phyloP scores from a whole-genome alignment of 495 filamentous ascomycete genomes.

The Penicillium dipodomyicola region DNA sequence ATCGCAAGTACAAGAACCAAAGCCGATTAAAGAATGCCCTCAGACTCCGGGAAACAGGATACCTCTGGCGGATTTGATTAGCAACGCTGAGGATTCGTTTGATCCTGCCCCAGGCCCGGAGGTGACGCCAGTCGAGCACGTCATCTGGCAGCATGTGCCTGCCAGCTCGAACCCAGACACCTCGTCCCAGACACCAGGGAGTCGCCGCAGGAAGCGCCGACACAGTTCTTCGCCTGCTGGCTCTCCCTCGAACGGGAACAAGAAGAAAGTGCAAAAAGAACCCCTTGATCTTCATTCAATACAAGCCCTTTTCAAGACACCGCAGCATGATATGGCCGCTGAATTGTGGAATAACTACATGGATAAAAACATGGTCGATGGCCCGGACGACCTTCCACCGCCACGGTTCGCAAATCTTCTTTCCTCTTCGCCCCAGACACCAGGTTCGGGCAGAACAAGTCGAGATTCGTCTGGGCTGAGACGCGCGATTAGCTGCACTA shows the following conservation, averaged over 20 bases:
- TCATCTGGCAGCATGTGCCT: slow-evolving; percentile 66
- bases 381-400: slow-evolving; percentile 41
- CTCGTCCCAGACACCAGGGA: slow-evolving; percentile 47
- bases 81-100: slow-evolving; percentile 60
- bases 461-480: slow-evolving; percentile 55
- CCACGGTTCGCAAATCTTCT: slow-evolving; percentile 61
- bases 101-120: slow-evolving; percentile 39
- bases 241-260: slow-evolving; percentile 58
- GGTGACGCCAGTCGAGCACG: slow-evolving; percentile 66
- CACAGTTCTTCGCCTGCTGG: slow-evolving; percentile 79
- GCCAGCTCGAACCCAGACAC: slow-evolving; percentile 43
- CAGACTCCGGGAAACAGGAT: slow-evolving; percentile 74
- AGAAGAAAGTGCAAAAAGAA: slow-evolving; percentile 41
- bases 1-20: slow-evolving; percentile 26
- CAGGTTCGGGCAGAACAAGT: slow-evolving; percentile 40
- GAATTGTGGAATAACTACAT: slow-evolving; percentile 87
- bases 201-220: slow-evolving; percentile 65
- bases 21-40: slow-evolving; percentile 50
- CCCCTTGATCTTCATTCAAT: slow-evolving; percentile 51
- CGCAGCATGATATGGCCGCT: slow-evolving; percentile 74
- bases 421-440: slow-evolving; percentile 68
- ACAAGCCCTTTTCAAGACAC: slow-evolving; percentile 62
- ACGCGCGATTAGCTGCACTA: slow-evolving; percentile 72
- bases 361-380: slow-evolving; percentile 44
- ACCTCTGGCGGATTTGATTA: slow-evolving; percentile 77